These are phyloP conservation scores for Eucalyptus albens DNA, from an alignment of 345 rosid genomes.

Conservation along the genomic window DNA sequence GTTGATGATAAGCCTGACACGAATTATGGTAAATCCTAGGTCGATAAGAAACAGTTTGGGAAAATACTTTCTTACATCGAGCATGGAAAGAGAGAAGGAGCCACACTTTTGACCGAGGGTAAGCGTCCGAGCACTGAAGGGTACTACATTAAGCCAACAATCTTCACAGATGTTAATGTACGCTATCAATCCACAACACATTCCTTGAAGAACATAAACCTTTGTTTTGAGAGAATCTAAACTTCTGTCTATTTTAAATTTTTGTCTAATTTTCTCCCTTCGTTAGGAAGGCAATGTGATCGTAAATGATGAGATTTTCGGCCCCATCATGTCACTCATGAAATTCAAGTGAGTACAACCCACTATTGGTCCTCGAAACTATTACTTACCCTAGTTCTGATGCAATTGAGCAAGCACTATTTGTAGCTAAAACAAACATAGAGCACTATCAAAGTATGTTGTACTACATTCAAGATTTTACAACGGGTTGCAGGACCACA, in stretches of 20 bases:
- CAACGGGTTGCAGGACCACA: constrained; percentile 26
- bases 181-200: background rate
- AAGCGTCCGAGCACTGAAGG: constrained; percentile 34
- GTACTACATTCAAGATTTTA: background rate
- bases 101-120: constrained; percentile 48
- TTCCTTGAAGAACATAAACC: background rate
- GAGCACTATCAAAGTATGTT: background rate
- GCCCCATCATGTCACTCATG: constrained; percentile 62
- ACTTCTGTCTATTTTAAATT: background rate
- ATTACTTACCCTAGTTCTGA: background rate
- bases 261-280: background rate
- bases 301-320: constrained; percentile 66
- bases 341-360: constrained; percentile 49
- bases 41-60: constrained; percentile 32
- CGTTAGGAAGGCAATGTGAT: constrained; percentile 55
- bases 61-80: constrained; percentile 54
- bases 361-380: background rate
- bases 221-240: background rate
- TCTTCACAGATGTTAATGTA: constrained; percentile 63
- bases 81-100: constrained; percentile 60
- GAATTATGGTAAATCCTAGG: constrained; percentile 4
- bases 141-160: constrained; percentile 56
- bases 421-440: background rate
- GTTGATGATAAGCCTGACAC: background rate
- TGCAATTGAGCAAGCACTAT: background rate